A percentile compares a stretch with the other conserved stretches of the same genome.
Conservation (phyloP, 768 basidiomycete species). For the Austroboletus eburneus region DNA sequence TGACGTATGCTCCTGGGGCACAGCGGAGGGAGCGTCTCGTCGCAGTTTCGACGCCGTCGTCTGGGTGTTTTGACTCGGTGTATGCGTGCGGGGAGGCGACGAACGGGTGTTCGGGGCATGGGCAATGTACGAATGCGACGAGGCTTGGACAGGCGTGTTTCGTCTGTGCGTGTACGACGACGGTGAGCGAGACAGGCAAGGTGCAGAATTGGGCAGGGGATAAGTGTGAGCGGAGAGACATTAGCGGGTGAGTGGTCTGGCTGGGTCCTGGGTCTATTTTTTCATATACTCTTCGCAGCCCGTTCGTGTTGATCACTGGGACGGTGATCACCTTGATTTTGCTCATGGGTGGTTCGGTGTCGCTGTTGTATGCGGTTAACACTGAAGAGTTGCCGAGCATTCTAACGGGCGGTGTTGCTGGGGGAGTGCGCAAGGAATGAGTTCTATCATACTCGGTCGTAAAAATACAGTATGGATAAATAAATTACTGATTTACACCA, state of each 20-base stretch:
- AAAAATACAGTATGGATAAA: too few species aligned
- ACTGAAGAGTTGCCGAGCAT: slow-evolving; percentile 67
- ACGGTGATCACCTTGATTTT: slow-evolving; percentile 62
- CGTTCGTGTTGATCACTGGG: slow-evolving; percentile 71
- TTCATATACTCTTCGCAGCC: slow-evolving; percentile 43
- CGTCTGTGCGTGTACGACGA: slow-evolving; percentile 43
- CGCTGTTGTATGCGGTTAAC: slow-evolving; percentile 61
- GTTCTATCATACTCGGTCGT: too few species aligned
- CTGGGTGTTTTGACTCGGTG: slow-evolving; percentile 53
- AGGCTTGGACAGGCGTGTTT: slow-evolving; percentile 56
- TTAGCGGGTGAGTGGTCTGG: slow-evolving; percentile 62
- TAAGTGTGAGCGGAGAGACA: slow-evolving; percentile 72
- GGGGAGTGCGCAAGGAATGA: slow-evolving; percentile 50
- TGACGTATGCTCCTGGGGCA: slow-evolving; percentile 36
- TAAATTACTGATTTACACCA: too few species aligned
- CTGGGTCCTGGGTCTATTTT: background rate
- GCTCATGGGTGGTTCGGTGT: slow-evolving; percentile 62
- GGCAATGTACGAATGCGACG: slow-evolving; percentile 56
- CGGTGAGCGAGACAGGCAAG: slow-evolving; percentile 49
- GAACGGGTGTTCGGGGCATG: slow-evolving; percentile 63
- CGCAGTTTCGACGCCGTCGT: slow-evolving; percentile 30
- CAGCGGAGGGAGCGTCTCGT: slow-evolving; percentile 38
- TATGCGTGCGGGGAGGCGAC: slow-evolving; percentile 62
- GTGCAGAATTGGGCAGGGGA: slow-evolving; percentile 71
- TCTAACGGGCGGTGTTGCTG: slow-evolving; percentile 55